phyloP scores from a whole-genome alignment of 2,329 filamentous ascomycete species.

The Calycina herbarum region DNA sequence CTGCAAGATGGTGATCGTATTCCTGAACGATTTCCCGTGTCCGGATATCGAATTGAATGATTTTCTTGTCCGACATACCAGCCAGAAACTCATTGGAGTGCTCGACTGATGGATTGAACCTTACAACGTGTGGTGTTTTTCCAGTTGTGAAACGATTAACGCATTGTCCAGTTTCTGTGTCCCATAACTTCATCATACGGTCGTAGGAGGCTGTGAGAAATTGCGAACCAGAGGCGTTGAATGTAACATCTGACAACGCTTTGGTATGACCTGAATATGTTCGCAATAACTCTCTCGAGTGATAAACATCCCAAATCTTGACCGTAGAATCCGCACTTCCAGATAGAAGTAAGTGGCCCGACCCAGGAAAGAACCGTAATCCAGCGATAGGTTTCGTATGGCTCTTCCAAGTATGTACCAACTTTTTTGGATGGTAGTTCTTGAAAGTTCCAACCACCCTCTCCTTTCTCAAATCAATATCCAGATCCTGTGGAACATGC shows the following conservation, averaged over 20 bases:
- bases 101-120: conserved; percentile 81
- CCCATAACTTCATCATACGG: conserved; percentile 96
- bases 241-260: conserved; percentile 84
- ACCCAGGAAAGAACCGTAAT: conserved; percentile 83
- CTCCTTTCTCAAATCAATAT: conserved; percentile 82
- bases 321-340: conserved; percentile 88
- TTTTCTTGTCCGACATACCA: conserved; percentile 98
- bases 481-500: conserved; percentile 91
- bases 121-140: conserved; percentile 91
- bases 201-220: conserved; percentile 94
- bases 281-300: conserved; percentile 81
- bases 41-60: conserved; percentile 92
- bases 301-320: conserved; percentile 94
- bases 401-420: conserved; percentile 85
- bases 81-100: conserved; percentile 88
- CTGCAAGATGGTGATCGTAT: conserved; percentile 97
- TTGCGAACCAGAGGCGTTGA: conserved; percentile 77
- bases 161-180: conserved; percentile 91
- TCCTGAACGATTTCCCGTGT: conserved; percentile 83
- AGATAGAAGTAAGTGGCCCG: conserved; percentile 85
- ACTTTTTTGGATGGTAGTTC: conserved; percentile 94
- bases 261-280: conserved; percentile 92
- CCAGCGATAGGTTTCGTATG: conserved; percentile 85
- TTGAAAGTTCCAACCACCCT: conserved; percentile 75
- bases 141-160: conserved; percentile 87